Evolutionary conservation across 306 rosid genomes (phyloP), one percentile per base, ranked within the genome.

Genomic region (Gynostemma pentaphyllum): DNA sequence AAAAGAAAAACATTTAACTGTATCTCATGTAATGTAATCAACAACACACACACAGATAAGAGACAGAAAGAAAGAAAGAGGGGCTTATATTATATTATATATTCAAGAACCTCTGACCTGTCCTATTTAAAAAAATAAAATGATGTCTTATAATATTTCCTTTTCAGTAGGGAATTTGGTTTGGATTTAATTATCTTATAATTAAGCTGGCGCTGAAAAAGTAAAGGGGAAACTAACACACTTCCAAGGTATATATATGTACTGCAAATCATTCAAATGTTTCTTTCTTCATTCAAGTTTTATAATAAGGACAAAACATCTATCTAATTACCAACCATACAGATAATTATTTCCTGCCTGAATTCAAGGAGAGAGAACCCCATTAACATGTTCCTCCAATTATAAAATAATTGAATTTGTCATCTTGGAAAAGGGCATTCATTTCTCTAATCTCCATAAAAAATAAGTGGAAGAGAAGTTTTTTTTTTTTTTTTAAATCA

Each of bases 41-140:
- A 75, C 74, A 41, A 83, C 78, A 83, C 80, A 77, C 21, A 2
- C 44, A 55, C 27, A 55, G 27, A 32, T 11, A 7, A 24, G 32
- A 60, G 19, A 28, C 18, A 65, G 40, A 79, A 68, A 62, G 59
- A 68, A 29, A 36, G 19, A 11, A 45, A 19, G 48, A 7, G 54
- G 48, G 49, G 12, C 34, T 12, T 14, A 1, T 40, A 47, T 48
- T 50, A 23, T 45, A 37, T 59, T 12, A 5, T 45, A 18, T 12
- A 45, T 3, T 3, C 1, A 32, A 32, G 4, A 56, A 2, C 27
- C 2, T 30, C 40, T 69, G 63, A 71, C 53, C 78, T 76, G 64
- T 74, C 73, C 46, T 44, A 75, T 82, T 82, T 76, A 47, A 22
- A 21, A 9, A 19, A 21, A 21, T 51, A 9, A 22, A 23, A 51